Evolutionary conservation across 768 basidiomycete genomes (phyloP), one percentile per base, ranked within the genome.

Genomic region (Cubamyces lactineus): DNA sequence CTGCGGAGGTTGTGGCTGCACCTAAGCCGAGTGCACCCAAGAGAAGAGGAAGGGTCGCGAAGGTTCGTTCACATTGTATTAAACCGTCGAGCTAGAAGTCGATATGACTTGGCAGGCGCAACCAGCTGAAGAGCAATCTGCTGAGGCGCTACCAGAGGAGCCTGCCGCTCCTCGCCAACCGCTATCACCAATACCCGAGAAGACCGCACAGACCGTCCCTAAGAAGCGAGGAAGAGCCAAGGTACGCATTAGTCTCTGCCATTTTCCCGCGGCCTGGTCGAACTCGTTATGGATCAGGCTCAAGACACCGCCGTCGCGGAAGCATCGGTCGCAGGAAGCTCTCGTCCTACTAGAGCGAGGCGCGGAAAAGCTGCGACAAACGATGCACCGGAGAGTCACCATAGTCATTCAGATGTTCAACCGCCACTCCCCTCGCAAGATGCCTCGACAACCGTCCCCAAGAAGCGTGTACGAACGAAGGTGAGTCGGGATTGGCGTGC

Each of bases 21-120:
- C 48, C 28, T 15, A 54, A 21, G n/a, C 45, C 52, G 7, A 55
- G 52, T 12, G 59, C 26, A 2, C 59, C 59, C 3, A 62, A 62
- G 54, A 51, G 43, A 42, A 48, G 54, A 23, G 54, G 40, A 6
- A 17, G 47, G 9, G 9, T 41, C 8, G 26, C 15, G 34, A 60
- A 62, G 60, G 60, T 62, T 9, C 16, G 60, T 28, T 2, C 23
- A 13, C 5, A 11, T 24, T 5, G 13, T n/a, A 34, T 16, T 21
- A 23, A 9, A n/a, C n/a, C n/a, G 34, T 23, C n/a, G 9, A 24
- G 34, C 41, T 30, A 1, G 13, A n/a, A n/a, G 26, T n/a, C 26
- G 16, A 30, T 34, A 12, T 19, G 13, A 19, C 15, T 24, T 28
- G 12, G 13, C 34, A 55, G 41, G 26, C 41, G 21, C 48, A 42